These are phyloP conservation scores for Penicillium bialowiezense DNA, from an alignment of 495 filamentous ascomycete species.

Conservation along the genomic window DNA sequence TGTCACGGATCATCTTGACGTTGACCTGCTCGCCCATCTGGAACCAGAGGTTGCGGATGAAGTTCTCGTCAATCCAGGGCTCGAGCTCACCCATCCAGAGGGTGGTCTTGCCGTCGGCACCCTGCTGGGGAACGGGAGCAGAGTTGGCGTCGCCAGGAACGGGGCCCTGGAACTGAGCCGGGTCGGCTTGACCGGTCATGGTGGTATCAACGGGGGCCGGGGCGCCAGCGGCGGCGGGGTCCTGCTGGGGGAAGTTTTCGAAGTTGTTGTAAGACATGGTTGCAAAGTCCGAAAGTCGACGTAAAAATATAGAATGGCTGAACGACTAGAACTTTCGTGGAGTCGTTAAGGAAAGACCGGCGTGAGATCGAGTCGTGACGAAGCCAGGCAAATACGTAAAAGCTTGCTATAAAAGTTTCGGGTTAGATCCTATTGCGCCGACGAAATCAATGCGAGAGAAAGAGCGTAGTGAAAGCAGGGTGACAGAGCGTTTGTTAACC, in stretches of 20 bases:
- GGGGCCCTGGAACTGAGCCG: conserved; percentile 52
- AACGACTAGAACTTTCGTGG: conserved; percentile 35
- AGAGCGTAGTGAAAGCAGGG: neutral
- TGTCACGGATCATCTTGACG: conserved; percentile 99
- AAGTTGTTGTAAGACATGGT: conserved; percentile 61
- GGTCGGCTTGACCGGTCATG: conserved; percentile 55
- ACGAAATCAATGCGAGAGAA: neutral
- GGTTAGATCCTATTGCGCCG: conserved; percentile 8
- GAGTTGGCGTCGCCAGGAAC: conserved; percentile 51
- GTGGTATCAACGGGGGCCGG: conserved; percentile 50
- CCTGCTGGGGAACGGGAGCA: conserved; percentile 52
- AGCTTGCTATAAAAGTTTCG: conserved; percentile 10
- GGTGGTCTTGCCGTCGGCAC: conserved; percentile 71
- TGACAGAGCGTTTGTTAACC: no score
- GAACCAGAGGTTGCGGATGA: conserved; percentile 91
- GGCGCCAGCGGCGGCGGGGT: conserved; percentile 52
- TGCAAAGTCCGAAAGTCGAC: conserved; percentile 28
- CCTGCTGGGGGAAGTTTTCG: conserved; percentile 54
- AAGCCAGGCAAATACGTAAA: conserved; percentile 27
- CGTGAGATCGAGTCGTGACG: conserved; percentile 39
- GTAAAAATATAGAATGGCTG: conserved; percentile 39
- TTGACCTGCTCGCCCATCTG: conserved; percentile 91
- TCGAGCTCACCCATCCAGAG: conserved; percentile 99
- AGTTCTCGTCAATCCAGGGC: conserved; percentile 99
- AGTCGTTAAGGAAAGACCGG: conserved; percentile 43